Percentiles rank a stretch among this genome's conserved stretches.
These are phyloP conservation scores for Fusarium protoensiforme DNA, from an alignment of 2,329 filamentous ascomycete genomes.

Conservation along the genomic window DNA sequence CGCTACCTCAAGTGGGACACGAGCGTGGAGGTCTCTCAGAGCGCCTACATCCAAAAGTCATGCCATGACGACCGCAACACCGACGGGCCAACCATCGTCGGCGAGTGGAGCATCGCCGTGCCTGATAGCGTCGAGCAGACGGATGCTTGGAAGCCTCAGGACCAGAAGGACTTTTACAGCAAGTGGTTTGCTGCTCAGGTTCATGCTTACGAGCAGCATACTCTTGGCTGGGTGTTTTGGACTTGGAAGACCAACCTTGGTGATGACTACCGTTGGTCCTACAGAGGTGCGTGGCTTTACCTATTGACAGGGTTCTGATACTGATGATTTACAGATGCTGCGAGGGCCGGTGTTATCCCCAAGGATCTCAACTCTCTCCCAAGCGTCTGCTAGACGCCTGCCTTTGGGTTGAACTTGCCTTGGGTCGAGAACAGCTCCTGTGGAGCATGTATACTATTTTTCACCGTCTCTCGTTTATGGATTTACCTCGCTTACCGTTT, in stretches of 20 bases:
- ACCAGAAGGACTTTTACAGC: conserved; percentile 38
- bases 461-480: not conserved
- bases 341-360: conserved; percentile 36
- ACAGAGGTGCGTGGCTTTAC: conserved; percentile 27
- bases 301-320: not conserved
- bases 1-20: conserved; percentile 67
- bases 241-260: conserved; percentile 40
- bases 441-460: not conserved
- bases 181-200: conserved; percentile 43
- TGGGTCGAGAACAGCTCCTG: not conserved
- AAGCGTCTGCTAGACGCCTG: conserved; percentile 26
- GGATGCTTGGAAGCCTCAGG: conserved; percentile 42
- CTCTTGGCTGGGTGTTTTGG: conserved; percentile 42
- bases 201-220: conserved; percentile 34
- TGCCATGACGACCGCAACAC: conserved; percentile 60
- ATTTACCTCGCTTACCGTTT: not conserved
- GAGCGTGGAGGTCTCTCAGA: conserved; percentile 44
- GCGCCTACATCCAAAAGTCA: conserved; percentile 60
- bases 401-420: not conserved
- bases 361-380: conserved; percentile 27
- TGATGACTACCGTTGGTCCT: conserved; percentile 42
- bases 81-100: conserved; percentile 59
- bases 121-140: conserved; percentile 59
- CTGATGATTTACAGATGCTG: conserved; percentile 30
- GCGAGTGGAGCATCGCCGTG: conserved; percentile 67